Conservation (phyloP, 352 stramenopile species). For the Elongisporangium anandrum region DNA sequence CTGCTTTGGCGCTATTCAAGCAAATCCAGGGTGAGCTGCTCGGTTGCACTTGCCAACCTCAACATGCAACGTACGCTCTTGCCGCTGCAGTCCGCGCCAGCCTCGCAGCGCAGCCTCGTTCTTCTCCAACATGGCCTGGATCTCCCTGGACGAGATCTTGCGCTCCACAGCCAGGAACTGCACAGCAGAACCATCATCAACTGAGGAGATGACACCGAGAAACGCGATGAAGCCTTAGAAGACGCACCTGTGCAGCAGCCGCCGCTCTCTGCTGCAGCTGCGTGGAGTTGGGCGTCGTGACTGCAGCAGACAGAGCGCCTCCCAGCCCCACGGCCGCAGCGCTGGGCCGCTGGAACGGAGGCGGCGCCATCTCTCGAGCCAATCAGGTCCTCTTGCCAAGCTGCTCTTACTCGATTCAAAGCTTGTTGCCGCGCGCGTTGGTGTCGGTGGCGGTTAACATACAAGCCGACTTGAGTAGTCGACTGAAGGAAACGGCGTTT, state of each 20-base stretch:
- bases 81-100: conserved; percentile 69
- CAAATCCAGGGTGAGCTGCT: not conserved
- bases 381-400: conserved; percentile 7
- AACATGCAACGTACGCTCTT: conserved; percentile 53
- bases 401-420: conserved; percentile 1
- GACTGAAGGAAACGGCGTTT: not conserved
- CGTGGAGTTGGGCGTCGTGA: conserved; percentile 7
- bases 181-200: not conserved
- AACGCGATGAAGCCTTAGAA: not conserved
- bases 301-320: not conserved
- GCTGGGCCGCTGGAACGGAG: conserved; percentile 4
- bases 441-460: not conserved
- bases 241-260: conserved; percentile 42
- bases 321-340: conserved; percentile 1
- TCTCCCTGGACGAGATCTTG: conserved; percentile 54
- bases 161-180: conserved; percentile 37
- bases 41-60: not conserved
- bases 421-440: too few relatives aligned
- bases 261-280: conserved; percentile 61
- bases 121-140: conserved; percentile 84
- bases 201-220: not conserved
- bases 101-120: conserved; percentile 72
- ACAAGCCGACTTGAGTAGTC: not conserved
- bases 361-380: conserved; percentile 15
- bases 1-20: conserved; percentile 38